Conservation (phyloP, 1,284 basidiomycete genomes). For the Anthracocystis panici-leucophaei region DNA sequence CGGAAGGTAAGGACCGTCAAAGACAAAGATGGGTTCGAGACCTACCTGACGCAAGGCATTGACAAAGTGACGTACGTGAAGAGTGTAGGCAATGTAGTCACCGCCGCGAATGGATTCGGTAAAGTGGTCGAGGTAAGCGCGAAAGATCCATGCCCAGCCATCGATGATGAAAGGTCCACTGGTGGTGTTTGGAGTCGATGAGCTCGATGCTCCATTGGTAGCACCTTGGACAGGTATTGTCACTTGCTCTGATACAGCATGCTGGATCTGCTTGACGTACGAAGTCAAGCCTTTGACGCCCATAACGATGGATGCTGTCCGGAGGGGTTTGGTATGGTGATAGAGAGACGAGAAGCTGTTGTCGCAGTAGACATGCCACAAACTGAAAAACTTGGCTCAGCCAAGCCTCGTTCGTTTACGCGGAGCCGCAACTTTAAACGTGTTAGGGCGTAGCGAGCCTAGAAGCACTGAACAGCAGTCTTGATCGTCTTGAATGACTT, state of each 20-base stretch:
- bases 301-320: conserved; percentile 19
- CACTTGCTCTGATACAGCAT: conserved; percentile 44
- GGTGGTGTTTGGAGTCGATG: not conserved
- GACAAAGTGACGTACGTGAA: conserved; percentile 30
- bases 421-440: not conserved
- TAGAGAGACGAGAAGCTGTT: conserved; percentile 1
- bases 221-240: conserved; percentile 16
- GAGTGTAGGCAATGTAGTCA: conserved; percentile 45
- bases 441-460: not conserved
- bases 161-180: conserved; percentile 52
- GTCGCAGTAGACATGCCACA: conserved; percentile 1
- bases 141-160: conserved; percentile 60
- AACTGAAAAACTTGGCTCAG: not conserved
- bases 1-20: conserved; percentile 57
- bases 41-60: conserved; percentile 32
- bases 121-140: conserved; percentile 49
- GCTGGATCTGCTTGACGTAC: conserved; percentile 41
- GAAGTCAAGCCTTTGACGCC: conserved; percentile 57
- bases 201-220: conserved; percentile 1
- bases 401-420: not conserved
- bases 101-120: conserved; percentile 48
- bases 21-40: conserved; percentile 59
- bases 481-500: not conserved
- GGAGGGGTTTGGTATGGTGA: not conserved
- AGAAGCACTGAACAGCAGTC: not conserved